Conservation (phyloP, 1,139 yeast species). For the Kodamaea fungicola region DNA sequence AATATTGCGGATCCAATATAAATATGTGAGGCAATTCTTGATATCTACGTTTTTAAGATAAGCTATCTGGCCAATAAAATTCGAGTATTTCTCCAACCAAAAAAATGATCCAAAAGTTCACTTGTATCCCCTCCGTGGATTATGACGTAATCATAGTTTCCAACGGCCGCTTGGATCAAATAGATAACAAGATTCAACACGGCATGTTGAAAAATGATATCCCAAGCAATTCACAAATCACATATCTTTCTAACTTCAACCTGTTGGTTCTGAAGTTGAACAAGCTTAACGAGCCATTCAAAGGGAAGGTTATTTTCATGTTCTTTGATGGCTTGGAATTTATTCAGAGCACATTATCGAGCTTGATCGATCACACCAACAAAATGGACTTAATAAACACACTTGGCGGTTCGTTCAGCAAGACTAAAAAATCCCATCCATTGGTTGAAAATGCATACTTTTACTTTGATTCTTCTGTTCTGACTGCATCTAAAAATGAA, state of each 20-base stretch:
- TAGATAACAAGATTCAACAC: conserved; percentile 26
- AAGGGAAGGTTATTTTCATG: conserved; percentile 38
- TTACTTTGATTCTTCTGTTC: conserved; percentile 32
- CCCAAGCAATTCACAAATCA: conserved; percentile 23
- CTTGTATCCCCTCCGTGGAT: conserved; percentile 32
- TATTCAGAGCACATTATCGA: conserved; percentile 30
- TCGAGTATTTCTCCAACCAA: conserved; percentile 3
- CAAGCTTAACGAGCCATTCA: conserved; percentile 12
- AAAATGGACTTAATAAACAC: conserved; percentile 8
- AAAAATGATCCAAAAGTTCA: conserved; percentile 34
- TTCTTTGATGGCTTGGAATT: conserved; percentile 36
- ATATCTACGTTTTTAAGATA: conserved; percentile 1
- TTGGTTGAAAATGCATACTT: conserved; percentile 27
- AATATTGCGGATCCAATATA: conserved; percentile 1
- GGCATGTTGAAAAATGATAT: conserved; percentile 23
- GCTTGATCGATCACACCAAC: conserved; percentile 26
- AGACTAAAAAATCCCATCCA: conserved; percentile 5
- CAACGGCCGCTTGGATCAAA: conserved; percentile 33
- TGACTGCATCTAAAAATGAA: conserved; percentile 4
- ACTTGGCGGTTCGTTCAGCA: conserved; percentile 6
- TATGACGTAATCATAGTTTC: conserved; percentile 36
- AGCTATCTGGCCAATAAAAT: conserved; percentile 17
- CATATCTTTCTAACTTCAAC: conserved; percentile 26
- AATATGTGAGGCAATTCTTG: conserved; percentile 9
- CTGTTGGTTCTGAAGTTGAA: conserved; percentile 19